Evolutionary conservation across 768 basidiomycete species (phyloP), one percentile per base, ranked within the genome.

Genomic region (Ramaria sp.): DNA sequence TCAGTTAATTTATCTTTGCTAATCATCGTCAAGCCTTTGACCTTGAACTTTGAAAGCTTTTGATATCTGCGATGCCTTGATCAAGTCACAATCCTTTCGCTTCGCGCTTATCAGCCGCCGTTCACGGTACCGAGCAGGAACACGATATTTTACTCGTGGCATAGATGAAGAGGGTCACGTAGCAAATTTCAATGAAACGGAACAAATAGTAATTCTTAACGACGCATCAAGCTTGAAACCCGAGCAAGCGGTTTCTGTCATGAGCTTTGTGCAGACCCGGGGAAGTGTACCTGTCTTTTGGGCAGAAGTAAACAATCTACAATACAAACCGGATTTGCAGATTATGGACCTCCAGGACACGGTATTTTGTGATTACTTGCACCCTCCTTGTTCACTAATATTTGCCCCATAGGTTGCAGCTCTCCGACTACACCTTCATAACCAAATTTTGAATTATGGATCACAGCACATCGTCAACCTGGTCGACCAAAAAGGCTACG

Each of bases 151-250:
- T 71, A 80, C 91, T 18, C 83, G 96, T 45, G 96, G 96, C 4
- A 77, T 99, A 60, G 93, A 98, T 66, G 72, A 79, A 18, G 73
- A 86, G 8, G 96, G 94, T 1, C 80, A 97, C 65, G 88, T 89
- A 39, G 91, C 93, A 55, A 99, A 99, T 69, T 98, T 91, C 71
- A 96, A 97, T 66, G 96, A 99, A 69, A 95, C 96, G 5, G 96
- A 99, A 65, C 96, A 98, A 66, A 73, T 99, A 56, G 71, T 95
- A 25, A 73, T 95, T 15, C 75, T 94, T 12, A 88, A 91, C 57
- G 58, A 60, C 22, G 6, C 1, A 12, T 27, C 28, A 16, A 75
- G 73, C 47, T 73, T 72, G 45, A 63, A 66, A 38, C 38, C 22
- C 12, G 78, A 78, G 51, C 77, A 77, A 9, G 77, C 73, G 53